A percentile compares a stretch with the other conserved stretches of the same genome.
Evolutionary conservation across 345 rosid species (phyloP).

Genomic region (Gossypium australe): DNA sequence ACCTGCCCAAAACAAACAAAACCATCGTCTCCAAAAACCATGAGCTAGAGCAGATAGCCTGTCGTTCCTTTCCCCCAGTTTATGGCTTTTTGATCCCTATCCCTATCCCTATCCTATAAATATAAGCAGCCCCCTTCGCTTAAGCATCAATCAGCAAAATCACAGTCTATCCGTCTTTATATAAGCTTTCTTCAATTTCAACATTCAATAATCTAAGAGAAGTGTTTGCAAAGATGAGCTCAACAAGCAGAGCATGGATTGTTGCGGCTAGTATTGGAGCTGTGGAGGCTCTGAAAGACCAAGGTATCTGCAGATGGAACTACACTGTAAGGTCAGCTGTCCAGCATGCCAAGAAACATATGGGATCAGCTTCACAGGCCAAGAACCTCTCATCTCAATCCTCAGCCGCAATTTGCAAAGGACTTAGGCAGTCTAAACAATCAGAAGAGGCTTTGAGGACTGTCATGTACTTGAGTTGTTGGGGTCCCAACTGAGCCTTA

Average conservation of each 20-base stretch:
- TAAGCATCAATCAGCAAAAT: background rate
- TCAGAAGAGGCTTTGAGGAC: conserved; percentile 44
- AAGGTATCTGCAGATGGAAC: conserved; percentile 59
- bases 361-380: conserved; percentile 37
- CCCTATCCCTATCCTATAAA: background rate
- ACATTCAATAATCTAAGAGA: background rate
- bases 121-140: background rate
- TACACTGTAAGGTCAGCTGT: conserved; percentile 34
- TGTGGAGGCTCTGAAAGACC: conserved; percentile 61
- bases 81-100: background rate
- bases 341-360: conserved; percentile 38
- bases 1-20: background rate
- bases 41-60: background rate
- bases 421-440: conserved; percentile 11
- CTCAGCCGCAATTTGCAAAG: conserved; percentile 11
- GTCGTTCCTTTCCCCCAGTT: background rate
- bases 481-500: conserved; percentile 36
- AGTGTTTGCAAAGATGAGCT: conserved; percentile 27
- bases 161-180: background rate
- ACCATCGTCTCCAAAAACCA: background rate
- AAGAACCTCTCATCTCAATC: conserved; percentile 41
- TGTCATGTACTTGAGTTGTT: conserved; percentile 52
- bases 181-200: background rate
- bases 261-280: conserved; percentile 49
- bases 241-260: conserved; percentile 45